Evolutionary conservation across 208 protist genomes (phyloP).

Genomic region (Leishmania aethiopica): DNA sequence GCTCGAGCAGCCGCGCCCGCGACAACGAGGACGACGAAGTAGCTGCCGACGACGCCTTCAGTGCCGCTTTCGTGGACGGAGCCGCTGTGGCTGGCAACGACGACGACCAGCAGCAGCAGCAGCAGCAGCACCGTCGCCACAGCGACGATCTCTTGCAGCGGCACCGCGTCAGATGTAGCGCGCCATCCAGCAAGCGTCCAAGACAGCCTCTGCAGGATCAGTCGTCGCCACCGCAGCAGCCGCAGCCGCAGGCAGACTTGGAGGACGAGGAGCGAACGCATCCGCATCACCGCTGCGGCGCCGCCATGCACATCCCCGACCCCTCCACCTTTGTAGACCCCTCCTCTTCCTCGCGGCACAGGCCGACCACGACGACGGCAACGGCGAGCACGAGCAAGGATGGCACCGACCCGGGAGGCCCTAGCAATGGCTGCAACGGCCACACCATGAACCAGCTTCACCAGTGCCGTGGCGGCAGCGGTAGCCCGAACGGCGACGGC

Average conservation of each 20-base stretch:
- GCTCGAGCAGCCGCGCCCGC: slow-evolving; percentile 18
- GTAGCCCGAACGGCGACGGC: neutral
- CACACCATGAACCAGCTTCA: neutral
- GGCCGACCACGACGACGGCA: neutral
- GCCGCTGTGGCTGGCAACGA: neutral
- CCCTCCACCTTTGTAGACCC: slow-evolving; percentile 24
- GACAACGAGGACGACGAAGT: slow-evolving; percentile 17
- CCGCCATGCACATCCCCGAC: slow-evolving; percentile 28
- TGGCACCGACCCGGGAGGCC: neutral
- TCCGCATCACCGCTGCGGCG: neutral
- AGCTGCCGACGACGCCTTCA: neutral
- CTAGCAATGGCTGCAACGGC: neutral
- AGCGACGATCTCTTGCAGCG: slow-evolving; percentile 5
- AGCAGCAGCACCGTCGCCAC: slow-evolving; percentile 6
- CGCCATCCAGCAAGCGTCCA: slow-evolving; percentile 19
- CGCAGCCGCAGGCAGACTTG: neutral
- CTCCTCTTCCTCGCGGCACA: neutral
- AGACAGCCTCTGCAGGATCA: slow-evolving; percentile 1
- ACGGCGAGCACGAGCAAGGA: neutral
- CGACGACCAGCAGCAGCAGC: neutral
- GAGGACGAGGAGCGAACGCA: neutral
- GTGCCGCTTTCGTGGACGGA: neutral
- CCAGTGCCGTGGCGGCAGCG: neutral
- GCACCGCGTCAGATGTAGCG: slow-evolving; percentile 1
- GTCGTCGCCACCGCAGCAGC: neutral